Base-by-base conservation (phyloP, 169 alveolate species). In the Toxoplasma gondii region DNA sequence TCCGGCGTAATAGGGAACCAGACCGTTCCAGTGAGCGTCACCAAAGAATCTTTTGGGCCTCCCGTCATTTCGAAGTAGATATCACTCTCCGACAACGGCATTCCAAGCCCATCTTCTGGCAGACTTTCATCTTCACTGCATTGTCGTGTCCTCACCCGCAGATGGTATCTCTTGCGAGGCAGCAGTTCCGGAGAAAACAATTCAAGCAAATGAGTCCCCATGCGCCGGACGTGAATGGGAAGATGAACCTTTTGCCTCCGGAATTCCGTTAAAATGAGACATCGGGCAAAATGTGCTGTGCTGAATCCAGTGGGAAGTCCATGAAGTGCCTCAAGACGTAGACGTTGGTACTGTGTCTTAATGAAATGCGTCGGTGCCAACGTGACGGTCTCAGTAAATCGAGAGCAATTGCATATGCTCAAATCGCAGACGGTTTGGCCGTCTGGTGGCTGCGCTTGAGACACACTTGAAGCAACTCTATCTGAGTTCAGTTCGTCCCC, bases 11-110 rank as follows among this genome's bases (percentile, higher is more conserved):
- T 22, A 31, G 87, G 87, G 31, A 78, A 38, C 87, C 87, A 78
- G 39, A 78, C 87, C 29, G 45, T 19, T 16, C 87, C 87, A 34
- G 29, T 78, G 41, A 78, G 17, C 45, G 41, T 39, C 7, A 34
- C 87, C 29, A 78, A 34, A 78, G 87, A 78, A 22, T 39, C 87
- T 31, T 19, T 22, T 2, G 49, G 45, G 87, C 53, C 53, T 27
- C 34, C 87, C n/a, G 16, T 31, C 87, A 78, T 78, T 34, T 78
- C 87, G 29, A 78, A 78, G 29, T 38, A 78, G 7, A 78, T 10
- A 19, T 78, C 87, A 27, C 87, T 34, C 45, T 78, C 87, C 87
- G 41, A 38, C 45, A 78, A 34, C 29, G 87, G 87, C 87, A 78
- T 34, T 7, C 87, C 87, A 12, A 78, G 22, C 22, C 53, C 87